These are phyloP conservation scores for Talaromyces sp. DNA, from an alignment of 2,329 filamentous ascomycete genomes.

Conservation along the genomic window DNA sequence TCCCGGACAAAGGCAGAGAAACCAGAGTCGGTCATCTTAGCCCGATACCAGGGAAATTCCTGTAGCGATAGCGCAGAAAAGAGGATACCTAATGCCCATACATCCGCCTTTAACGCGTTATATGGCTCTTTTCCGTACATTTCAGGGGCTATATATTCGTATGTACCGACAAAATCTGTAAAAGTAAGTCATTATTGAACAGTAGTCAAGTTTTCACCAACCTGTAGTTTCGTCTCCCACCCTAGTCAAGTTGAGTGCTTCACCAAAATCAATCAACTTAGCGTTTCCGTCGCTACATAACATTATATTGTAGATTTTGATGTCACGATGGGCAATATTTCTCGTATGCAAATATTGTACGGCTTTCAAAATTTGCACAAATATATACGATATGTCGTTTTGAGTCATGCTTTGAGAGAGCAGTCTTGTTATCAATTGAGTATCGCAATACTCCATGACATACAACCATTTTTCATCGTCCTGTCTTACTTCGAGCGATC, in stretches of 20 bases:
- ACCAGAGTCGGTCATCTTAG: neutral
- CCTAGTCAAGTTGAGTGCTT: neutral
- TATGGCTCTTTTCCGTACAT: neutral
- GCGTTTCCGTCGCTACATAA: neutral
- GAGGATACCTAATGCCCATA: neutral
- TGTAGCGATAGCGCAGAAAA: neutral
- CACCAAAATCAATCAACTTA: conserved; percentile 1
- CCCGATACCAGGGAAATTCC: neutral
- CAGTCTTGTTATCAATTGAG: neutral
- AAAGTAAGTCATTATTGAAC: neutral
- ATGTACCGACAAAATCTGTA: neutral
- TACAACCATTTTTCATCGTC: neutral
- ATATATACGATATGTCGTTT: neutral
- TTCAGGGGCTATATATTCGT: neutral
- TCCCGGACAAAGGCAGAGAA: neutral
- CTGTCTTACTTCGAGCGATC: neutral
- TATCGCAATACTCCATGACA: neutral
- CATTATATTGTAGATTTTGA: neutral
- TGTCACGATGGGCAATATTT: neutral
- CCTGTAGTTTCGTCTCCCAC: neutral
- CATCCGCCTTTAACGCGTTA: neutral
- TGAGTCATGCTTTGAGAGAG: neutral
- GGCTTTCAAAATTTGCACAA: neutral
- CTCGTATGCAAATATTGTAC: neutral
- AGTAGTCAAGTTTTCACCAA: neutral